Base-by-base conservation (phyloP, 148 eudicot genomes). In the Mesembryanthemum crystallinum region DNA sequence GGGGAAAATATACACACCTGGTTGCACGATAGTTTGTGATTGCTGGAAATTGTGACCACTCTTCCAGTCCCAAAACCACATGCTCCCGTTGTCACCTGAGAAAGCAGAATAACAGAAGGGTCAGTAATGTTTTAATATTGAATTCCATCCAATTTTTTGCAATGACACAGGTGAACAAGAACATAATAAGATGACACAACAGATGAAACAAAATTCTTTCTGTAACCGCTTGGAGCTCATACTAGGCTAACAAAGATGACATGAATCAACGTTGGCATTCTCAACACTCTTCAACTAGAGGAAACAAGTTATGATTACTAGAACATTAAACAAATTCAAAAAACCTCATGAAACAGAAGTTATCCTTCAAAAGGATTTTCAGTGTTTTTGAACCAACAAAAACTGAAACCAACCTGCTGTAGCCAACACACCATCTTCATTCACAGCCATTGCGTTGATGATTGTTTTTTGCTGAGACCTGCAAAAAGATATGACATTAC, bases 11-110 rank as follows among this genome's bases (percentile, higher is more conserved):
- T 14, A 71, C 78, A 68, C 79, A 94, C 98, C 98, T 28, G 98
- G 98, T 83, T 94, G 98, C 71, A 95, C 98, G 25, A 95, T 88
- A 35, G 98, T 90, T 73, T 94, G 97, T 15, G 89, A 39, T 83
- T 95, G 97, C 88, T 94, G 98, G 83, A 94, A 94, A 79, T 89
- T 92, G 73, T 94, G 97, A 73, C 98, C 98, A 75, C 98, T 94
- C 74, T 83, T 94, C 98, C 98, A 94, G 73, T 94, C 98, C 98
- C 98, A 94, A 78, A 94, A 94, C 98, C 98, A 94, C 74, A 94
- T 43, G 78, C 98, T 94, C 81, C 98, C 98, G 69, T 94, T 94
- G 79, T 94, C 98, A 73, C 98, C 98, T 94, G 64, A 54, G 71
- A 23, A 1, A 29, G 8, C 35, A 80, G 35, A 52, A 74, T 17